Evolutionary conservation across 768 basidiomycete species (phyloP), one percentile per base, ranked within the genome.

Genomic region (Amanita phalloides): DNA sequence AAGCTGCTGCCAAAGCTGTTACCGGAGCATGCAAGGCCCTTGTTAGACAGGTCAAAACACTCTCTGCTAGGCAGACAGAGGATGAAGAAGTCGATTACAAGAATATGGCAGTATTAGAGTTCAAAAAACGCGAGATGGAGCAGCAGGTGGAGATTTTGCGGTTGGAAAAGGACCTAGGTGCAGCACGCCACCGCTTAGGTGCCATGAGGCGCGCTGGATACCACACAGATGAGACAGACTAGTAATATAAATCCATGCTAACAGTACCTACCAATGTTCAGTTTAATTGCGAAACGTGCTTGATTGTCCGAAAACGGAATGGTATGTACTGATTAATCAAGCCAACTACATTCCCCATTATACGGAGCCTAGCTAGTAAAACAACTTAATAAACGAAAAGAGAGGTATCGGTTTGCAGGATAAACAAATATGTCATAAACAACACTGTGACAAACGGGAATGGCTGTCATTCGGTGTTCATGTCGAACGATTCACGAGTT

Each of bases 81-180:
- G 81, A 84, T 48, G 90, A 94, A 56, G 83, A 88, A n/a, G 75
- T 81, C 10, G 82, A 89, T 66, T 97, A 91, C 71, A 86, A 86
- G 68, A 84, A 83, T 56, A 94, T 98, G 90, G 89, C 90, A 3
- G 83, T 75, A 39, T 74, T 96, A 61, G 94, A 99, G 68, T 97
- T 94, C 80, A 97, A 97, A 77, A 87, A 81, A 62, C 78, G 85
- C 45, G 95, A 98, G 78, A 97, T 99, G 93, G 96, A 98, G 70
- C 92, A 95, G 62, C 94, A 97, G 68, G 96, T 98, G n/a, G 90
- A 95, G 65, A 96, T 99, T 58, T 72, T 99, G 58, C 93, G 86
- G 64, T 68, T 97, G 60, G 96, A 98, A 74, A 96, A 96, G 71
- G 93, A 97, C 0, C 72, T 99, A 35, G 88, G 88, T 20, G 93